Evolutionary conservation across 495 filamentous ascomycete species (phyloP).

Genomic region (Penicillium cinerascens): DNA sequence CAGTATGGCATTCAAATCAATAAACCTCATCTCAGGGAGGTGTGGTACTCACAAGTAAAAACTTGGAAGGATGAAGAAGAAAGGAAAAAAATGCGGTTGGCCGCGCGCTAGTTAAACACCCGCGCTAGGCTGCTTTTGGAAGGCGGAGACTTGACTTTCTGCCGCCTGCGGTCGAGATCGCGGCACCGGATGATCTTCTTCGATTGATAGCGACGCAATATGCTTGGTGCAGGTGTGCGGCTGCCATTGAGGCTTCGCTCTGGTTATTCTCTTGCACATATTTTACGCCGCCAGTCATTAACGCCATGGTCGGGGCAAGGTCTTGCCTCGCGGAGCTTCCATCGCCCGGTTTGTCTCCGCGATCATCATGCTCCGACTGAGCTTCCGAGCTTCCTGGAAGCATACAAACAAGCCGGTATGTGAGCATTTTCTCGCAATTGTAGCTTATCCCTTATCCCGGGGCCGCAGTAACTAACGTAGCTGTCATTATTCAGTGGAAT

Average conservation of each 20-base stretch:
- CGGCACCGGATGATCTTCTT: conserved; percentile 9
- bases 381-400: conserved; percentile 33
- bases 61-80: conserved; percentile 94
- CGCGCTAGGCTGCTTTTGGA: conserved; percentile 29
- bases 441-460: not conserved
- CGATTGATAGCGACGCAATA: not conserved
- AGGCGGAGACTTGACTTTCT: conserved; percentile 19
- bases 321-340: conserved; percentile 22
- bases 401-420: conserved; percentile 51
- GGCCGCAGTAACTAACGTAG: conserved; percentile 7
- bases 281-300: conserved; percentile 17
- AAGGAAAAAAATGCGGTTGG: conserved; percentile 40
- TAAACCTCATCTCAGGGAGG: not conserved
- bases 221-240: conserved; percentile 4
- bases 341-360: conserved; percentile 20
- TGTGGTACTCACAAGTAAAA: conserved; percentile 73
- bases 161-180: conserved; percentile 17
- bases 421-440: not conserved
- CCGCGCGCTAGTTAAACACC: conserved; percentile 19
- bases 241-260: conserved; percentile 17
- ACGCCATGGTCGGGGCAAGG: conserved; percentile 11
- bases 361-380: conserved; percentile 19
- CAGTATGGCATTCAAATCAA: conserved; percentile 31
- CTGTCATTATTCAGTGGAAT: conserved; percentile 40
- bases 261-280: conserved; percentile 34